Conservation (phyloP, 768 basidiomycete species). For the Megacollybia marginata region DNA sequence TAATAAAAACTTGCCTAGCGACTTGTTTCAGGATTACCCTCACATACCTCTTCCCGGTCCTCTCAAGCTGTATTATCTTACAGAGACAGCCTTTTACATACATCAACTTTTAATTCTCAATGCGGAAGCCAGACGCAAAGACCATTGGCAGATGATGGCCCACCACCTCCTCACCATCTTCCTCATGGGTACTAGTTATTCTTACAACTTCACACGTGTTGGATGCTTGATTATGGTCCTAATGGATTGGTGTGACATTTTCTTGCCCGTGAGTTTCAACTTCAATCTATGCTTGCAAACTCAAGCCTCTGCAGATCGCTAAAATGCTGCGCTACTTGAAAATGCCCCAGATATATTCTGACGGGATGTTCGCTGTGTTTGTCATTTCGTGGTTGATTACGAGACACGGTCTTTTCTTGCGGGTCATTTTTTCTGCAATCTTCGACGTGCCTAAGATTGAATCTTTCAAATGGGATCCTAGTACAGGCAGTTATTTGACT, state of each 20-base stretch:
- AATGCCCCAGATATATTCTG: slow-evolving; percentile 53
- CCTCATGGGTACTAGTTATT: slow-evolving; percentile 74
- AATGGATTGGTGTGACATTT: slow-evolving; percentile 94
- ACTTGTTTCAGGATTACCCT: slow-evolving; percentile 78
- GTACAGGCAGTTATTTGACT: slow-evolving; percentile 51
- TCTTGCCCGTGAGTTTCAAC: slow-evolving; percentile 68
- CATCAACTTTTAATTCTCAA: slow-evolving; percentile 91
- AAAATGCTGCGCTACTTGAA: slow-evolving; percentile 92
- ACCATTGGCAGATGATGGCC: slow-evolving; percentile 93
- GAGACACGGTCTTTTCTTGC: slow-evolving; percentile 74
- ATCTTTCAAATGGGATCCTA: slow-evolving; percentile 51
- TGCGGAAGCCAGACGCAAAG: slow-evolving; percentile 86
- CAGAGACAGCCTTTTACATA: slow-evolving; percentile 81
- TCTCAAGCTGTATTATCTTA: slow-evolving; percentile 86
- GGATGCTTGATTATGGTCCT: slow-evolving; percentile 86
- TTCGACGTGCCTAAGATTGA: slow-evolving; percentile 44
- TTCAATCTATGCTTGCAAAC: background rate
- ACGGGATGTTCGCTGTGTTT: slow-evolving; percentile 73
- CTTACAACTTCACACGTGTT: slow-evolving; percentile 77
- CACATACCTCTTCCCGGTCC: slow-evolving; percentile 72
- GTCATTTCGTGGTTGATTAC: slow-evolving; percentile 88
- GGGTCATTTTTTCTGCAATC: slow-evolving; percentile 58
- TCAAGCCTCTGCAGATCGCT: slow-evolving; percentile 49
- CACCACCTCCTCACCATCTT: slow-evolving; percentile 89
- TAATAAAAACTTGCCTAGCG: slow-evolving; percentile 63